Conservation (phyloP, 352 stramenopile genomes). For the Paralagenidium karlingii region DNA sequence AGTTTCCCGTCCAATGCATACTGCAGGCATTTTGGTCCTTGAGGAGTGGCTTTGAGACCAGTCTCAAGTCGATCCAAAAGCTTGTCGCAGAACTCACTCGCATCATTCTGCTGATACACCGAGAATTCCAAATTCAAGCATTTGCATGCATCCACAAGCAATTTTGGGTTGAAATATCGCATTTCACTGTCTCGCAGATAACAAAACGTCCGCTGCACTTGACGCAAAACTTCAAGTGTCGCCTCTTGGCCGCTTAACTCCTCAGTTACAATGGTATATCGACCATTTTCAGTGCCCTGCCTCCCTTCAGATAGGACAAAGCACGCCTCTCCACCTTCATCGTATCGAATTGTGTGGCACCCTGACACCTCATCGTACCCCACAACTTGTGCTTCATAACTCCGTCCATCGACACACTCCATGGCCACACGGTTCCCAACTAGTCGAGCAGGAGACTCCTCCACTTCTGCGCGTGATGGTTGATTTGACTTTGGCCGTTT, state of each 20-base stretch:
- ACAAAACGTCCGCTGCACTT: constrained; percentile 86
- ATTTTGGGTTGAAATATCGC: constrained; percentile 75
- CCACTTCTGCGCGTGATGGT: constrained; percentile 83
- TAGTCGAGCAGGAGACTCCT: constrained; percentile 60
- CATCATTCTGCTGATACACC: constrained; percentile 99
- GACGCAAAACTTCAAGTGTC: constrained; percentile 79
- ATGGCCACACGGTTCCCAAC: constrained; percentile 80
- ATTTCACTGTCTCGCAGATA: constrained; percentile 77
- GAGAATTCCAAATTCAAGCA: constrained; percentile 86
- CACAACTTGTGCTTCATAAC: constrained; percentile 89
- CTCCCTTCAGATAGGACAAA: constrained; percentile 88
- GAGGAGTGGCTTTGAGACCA: constrained; percentile 84
- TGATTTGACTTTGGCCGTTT: constrained; percentile 34
- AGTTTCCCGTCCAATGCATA: constrained; percentile 70
- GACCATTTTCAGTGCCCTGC: constrained; percentile 92
- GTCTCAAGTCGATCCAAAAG: constrained; percentile 97
- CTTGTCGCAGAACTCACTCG: constrained; percentile 98
- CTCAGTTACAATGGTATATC: constrained; percentile 79
- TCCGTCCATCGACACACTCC: constrained; percentile 87
- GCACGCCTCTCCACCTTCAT: constrained; percentile 76
- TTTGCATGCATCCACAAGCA: constrained; percentile 84
- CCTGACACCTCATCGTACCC: constrained; percentile 72
- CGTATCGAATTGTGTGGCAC: constrained; percentile 73
- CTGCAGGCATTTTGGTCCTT: constrained; percentile 65
- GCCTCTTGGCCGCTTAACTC: constrained; percentile 67